Evolutionary conservation across 495 filamentous ascomycete genomes (phyloP).

Genomic region (Aspergillus ostianus): DNA sequence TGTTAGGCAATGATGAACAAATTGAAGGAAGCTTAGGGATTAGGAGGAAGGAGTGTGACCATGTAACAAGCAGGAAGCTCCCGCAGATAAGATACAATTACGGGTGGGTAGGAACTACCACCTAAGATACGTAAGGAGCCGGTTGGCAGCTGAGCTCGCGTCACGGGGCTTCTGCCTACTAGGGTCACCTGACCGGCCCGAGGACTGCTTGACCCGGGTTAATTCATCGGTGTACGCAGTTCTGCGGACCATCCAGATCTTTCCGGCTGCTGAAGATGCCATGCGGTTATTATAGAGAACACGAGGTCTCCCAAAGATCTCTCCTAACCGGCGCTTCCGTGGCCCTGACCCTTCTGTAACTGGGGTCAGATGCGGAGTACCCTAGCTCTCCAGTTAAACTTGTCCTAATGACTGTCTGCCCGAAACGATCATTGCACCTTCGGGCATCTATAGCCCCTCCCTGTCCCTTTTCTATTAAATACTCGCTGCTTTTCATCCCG

Average conservation of each 20-base stretch:
- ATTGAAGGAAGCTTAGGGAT: too few relatives aligned
- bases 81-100: slow-evolving; percentile 7
- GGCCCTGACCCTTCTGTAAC: neutral
- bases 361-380: neutral
- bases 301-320: too few relatives aligned
- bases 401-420: neutral
- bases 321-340: too few relatives aligned
- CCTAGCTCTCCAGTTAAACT: neutral
- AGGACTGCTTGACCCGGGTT: neutral
- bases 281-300: too few relatives aligned
- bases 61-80: neutral
- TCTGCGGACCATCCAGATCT: too few relatives aligned
- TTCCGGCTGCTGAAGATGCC: too few relatives aligned
- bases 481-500: neutral
- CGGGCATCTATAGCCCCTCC: slow-evolving; percentile 12
- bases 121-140: neutral
- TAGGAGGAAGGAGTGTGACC: neutral
- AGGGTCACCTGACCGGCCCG: slow-evolving; percentile 14
- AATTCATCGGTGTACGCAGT: too few relatives aligned
- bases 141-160: slow-evolving; percentile 15
- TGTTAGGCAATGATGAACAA: too few relatives aligned
- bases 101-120: neutral
- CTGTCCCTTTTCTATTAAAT: neutral
- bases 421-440: neutral
- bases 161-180: slow-evolving; percentile 19